Conservation (phyloP, 139 green algal genomes). For the Picochlorum sp. region DNA sequence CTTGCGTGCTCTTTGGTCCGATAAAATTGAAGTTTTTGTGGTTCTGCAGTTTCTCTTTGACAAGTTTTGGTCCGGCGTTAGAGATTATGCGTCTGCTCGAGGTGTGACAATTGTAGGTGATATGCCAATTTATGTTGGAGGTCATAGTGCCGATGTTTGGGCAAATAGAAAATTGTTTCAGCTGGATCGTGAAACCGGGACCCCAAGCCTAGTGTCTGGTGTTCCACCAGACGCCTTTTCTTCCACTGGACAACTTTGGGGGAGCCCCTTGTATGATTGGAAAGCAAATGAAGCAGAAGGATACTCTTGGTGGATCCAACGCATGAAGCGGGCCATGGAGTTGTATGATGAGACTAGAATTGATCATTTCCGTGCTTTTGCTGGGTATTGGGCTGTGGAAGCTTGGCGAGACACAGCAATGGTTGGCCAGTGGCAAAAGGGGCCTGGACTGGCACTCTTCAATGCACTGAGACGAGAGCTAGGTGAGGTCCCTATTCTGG, state of each 20-base stretch:
- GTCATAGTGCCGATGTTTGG: conserved; percentile 92
- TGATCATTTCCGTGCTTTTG: conserved; percentile 94
- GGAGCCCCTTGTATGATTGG: conserved; percentile 91
- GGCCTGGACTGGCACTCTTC: conserved; percentile 74
- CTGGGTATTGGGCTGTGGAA: conserved; percentile 86
- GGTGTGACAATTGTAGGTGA: conserved; percentile 88
- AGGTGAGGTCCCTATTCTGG: conserved; percentile 73
- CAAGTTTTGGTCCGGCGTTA: conserved; percentile 77
- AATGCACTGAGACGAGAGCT: conserved; percentile 48
- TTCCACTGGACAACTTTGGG: conserved; percentile 94
- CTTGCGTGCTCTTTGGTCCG: conserved; percentile 36
- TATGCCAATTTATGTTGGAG: conserved; percentile 98
- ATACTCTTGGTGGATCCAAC: conserved; percentile 81
- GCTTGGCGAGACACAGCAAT: conserved; percentile 81
- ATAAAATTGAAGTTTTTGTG: conserved; percentile 77
- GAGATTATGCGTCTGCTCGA: conserved; percentile 76
- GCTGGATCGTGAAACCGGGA: conserved; percentile 32
- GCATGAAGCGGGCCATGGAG: conserved; percentile 70
- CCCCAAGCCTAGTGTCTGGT: conserved; percentile 44
- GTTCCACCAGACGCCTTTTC: conserved; percentile 95
- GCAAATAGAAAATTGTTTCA: conserved; percentile 73
- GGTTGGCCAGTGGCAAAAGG: conserved; percentile 71
- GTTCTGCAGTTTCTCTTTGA: conserved; percentile 94
- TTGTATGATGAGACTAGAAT: conserved; percentile 95
- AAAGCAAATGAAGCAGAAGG: conserved; percentile 55